phyloP scores from a whole-genome alignment of 768 basidiomycete species.

The Tephrocybe sp. region DNA sequence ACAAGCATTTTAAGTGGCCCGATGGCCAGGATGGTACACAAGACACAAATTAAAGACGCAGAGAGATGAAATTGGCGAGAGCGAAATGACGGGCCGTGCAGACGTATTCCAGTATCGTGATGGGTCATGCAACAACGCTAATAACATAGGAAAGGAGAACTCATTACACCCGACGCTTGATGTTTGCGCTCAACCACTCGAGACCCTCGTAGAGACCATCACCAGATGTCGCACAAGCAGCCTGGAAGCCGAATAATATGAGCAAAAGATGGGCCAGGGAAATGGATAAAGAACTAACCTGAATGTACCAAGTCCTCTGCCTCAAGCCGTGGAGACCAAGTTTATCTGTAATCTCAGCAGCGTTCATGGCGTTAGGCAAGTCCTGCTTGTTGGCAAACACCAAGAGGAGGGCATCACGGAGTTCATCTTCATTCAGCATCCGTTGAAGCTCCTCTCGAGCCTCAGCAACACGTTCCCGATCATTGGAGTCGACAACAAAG shows the following conservation, averaged over 20 bases:
- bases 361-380: constrained; percentile 99
- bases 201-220: constrained; percentile 98
- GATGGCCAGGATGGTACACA: constrained; percentile 29
- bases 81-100: constrained; percentile 40
- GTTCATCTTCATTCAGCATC: constrained; percentile 99
- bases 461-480: constrained; percentile 98
- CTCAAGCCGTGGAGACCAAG: constrained; percentile 96
- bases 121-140: constrained; percentile 57
- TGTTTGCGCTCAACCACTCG: constrained; percentile 93
- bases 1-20: constrained; percentile 27
- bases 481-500: constrained; percentile 99
- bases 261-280: constrained; percentile 13
- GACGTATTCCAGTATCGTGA: constrained; percentile 57
- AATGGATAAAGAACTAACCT: constrained; percentile 48
- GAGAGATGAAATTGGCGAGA: constrained; percentile 33
- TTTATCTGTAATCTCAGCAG: constrained; percentile 99
- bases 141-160: constrained; percentile 37
- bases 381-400: constrained; percentile 99
- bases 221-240: constrained; percentile 96
- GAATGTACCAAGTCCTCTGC: constrained; percentile 97
- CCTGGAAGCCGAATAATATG: constrained; percentile 42
- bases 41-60: constrained; percentile 26
- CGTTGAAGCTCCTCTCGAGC: constrained; percentile 98
- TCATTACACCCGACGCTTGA: constrained; percentile 77
- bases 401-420: constrained; percentile 95